Evolutionary conservation across 2,329 filamentous ascomycete genomes (phyloP), one percentile per base, ranked within the genome.

Genomic region (Monosporascus sp.): DNA sequence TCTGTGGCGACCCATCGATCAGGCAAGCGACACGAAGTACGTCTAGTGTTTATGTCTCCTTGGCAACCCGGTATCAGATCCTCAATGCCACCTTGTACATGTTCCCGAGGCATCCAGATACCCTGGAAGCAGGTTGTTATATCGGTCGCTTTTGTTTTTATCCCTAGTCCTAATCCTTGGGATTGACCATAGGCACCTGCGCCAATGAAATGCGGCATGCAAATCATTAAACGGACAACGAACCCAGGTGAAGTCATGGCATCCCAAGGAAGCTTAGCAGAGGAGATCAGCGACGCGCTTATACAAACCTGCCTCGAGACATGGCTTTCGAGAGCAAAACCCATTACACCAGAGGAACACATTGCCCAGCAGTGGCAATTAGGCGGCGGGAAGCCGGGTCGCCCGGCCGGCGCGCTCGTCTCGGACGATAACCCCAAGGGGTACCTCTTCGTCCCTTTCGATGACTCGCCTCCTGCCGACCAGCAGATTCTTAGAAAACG

Each of bases 221-320:
- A 31, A 24, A 27, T 3, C 6, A 27, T 31, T n/a, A n/a, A 7
- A 18, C 14, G 2, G 31, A 46, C 8, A 46, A 27, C 43, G 11
- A 46, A 17, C 20, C 24, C 20, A 31, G 5, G 25, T 17, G 24
- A 22, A 46, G 14, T 7, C 43, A 50, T 50, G 48, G 43, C 48
- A 24, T 20, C 14, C 51, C 39, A 54, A 17, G 49, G 55, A 49
- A 50, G 51, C 24, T 18, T 4, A 50, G 46, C 50, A 20, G 18
- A 49, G 20, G 15, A 39, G 36, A 47, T 50, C 22, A 54, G 52
- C 22, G 51, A 59, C 47, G 35, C 43, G 27, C 47, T 57, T 35
- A 44, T 57, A 17, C 50, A 55, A 22, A 50, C 53, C 39, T 48
- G 46, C 49, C 8, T 54, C 5, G n/a, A 49, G 18, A 36, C 43